A percentile compares a stretch with the other conserved stretches of the same genome.
Evolutionary conservation across 2,329 filamentous ascomycete species (phyloP).

Genomic region (Penicillium verrucosum): DNA sequence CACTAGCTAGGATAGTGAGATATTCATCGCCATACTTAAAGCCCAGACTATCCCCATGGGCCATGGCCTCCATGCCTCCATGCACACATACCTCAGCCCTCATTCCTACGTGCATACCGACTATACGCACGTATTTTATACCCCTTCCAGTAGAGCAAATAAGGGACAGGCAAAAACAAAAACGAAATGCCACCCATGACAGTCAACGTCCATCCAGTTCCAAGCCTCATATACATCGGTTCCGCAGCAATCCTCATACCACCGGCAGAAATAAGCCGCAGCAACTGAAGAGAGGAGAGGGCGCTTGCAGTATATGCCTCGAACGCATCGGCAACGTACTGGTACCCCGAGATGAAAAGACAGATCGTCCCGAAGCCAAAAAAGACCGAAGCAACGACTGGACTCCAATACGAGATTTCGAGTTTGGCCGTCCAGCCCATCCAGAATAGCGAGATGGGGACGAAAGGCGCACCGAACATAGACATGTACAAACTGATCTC

Average conservation of each 20-base stretch:
- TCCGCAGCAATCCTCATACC: conserved; percentile 34
- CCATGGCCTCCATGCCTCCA: neutral
- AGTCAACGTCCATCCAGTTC: conserved; percentile 41
- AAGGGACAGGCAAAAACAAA: conserved; percentile 44
- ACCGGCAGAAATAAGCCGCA: conserved; percentile 39
- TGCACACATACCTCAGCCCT: neutral
- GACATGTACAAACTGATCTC: conserved; percentile 55
- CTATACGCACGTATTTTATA: conserved; percentile 15
- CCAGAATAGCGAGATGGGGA: conserved; percentile 57
- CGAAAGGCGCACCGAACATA: conserved; percentile 50
- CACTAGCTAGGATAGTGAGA: neutral
- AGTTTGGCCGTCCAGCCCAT: conserved; percentile 54
- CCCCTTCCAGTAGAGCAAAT: conserved; percentile 38
- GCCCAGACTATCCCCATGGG: neutral
- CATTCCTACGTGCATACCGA: conserved; percentile 7
- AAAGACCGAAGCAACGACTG: conserved; percentile 48
- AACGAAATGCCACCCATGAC: conserved; percentile 38
- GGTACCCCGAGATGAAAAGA: conserved; percentile 51
- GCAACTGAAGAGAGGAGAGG: conserved; percentile 41
- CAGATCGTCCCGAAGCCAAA: conserved; percentile 52
- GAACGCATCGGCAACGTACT: conserved; percentile 58
- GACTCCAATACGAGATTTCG: conserved; percentile 49
- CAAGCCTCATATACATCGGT: conserved; percentile 41
- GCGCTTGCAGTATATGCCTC: conserved; percentile 51
- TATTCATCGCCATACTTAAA: neutral